Conservation (phyloP, 805 yeast species). For the Candida glaebosa region DNA sequence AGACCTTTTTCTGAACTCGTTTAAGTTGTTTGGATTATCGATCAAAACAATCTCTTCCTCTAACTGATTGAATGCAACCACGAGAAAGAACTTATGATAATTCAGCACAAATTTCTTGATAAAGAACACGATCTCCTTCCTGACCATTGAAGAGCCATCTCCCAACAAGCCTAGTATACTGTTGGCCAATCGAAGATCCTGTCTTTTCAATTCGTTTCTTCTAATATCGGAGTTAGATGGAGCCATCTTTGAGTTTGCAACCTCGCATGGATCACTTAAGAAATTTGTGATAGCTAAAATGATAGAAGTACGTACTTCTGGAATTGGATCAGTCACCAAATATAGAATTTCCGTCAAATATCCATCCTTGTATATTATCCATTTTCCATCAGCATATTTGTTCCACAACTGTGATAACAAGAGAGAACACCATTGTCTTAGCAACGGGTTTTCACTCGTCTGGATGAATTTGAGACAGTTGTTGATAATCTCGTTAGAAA, state of each 20-base stretch:
- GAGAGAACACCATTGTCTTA: conserved; percentile 90
- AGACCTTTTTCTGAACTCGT: conserved; percentile 60
- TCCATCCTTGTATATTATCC: conserved; percentile 64
- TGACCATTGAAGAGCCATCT: conserved; percentile 86
- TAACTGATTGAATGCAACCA: conserved; percentile 80
- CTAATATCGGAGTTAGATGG: conserved; percentile 27
- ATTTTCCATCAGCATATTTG: conserved; percentile 69
- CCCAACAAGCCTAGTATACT: conserved; percentile 64
- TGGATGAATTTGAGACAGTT: conserved; percentile 66
- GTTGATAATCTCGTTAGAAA: conserved; percentile 66
- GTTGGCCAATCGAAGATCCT: conserved; percentile 68
- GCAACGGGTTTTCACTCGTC: conserved; percentile 74
- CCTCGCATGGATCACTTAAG: conserved; percentile 43
- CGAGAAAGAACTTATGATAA: conserved; percentile 71
- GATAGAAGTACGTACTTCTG: conserved; percentile 89
- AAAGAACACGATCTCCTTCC: conserved; percentile 79
- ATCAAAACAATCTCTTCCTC: conserved; percentile 72
- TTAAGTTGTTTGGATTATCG: conserved; percentile 58
- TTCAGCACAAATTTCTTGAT: conserved; percentile 70
- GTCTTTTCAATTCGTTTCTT: conserved; percentile 52
- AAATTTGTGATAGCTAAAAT: conserved; percentile 70
- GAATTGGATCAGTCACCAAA: conserved; percentile 81
- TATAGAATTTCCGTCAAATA: conserved; percentile 52
- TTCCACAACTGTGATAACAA: conserved; percentile 75
- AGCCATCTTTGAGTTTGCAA: conserved; percentile 9